These are phyloP conservation scores for Scytalidium lignicola DNA, from an alignment of 2,329 filamentous ascomycete species.

Conservation along the genomic window DNA sequence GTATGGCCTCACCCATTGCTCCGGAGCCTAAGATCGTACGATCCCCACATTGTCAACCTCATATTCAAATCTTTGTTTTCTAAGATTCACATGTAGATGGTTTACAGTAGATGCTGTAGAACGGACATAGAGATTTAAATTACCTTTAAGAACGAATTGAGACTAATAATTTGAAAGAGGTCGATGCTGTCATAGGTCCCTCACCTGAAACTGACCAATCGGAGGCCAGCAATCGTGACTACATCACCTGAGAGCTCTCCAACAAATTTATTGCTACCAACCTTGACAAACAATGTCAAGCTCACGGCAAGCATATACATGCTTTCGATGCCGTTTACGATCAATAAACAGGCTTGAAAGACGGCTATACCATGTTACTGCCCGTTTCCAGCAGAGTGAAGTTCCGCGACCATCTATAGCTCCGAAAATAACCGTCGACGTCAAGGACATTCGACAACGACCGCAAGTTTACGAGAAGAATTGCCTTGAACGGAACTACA, in stretches of 20 bases:
- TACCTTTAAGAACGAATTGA: too few species aligned
- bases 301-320: constrained; percentile 17
- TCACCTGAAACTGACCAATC: background rate
- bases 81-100: too few species aligned
- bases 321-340: constrained; percentile 18
- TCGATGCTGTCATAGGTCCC: too few species aligned
- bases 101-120: too few species aligned
- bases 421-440: constrained; percentile 73
- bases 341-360: constrained; percentile 4
- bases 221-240: background rate
- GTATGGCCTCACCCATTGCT: too few species aligned
- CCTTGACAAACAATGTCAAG: constrained; percentile 11
- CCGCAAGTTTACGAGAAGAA: constrained; percentile 76
- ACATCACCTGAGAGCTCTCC: background rate
- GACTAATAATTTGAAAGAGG: too few species aligned
- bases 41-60: too few species aligned
- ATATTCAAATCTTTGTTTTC: too few species aligned
- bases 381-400: constrained; percentile 11
- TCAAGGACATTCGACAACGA: constrained; percentile 87
- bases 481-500: constrained; percentile 81
- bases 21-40: too few species aligned
- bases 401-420: constrained; percentile 55
- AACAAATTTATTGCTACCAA: background rate
- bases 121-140: background rate
- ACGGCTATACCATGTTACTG: constrained; percentile 16